These are phyloP conservation scores for Lipomyces yamanashiensis DNA, from an alignment of 805 yeast species.

Conservation along the genomic window DNA sequence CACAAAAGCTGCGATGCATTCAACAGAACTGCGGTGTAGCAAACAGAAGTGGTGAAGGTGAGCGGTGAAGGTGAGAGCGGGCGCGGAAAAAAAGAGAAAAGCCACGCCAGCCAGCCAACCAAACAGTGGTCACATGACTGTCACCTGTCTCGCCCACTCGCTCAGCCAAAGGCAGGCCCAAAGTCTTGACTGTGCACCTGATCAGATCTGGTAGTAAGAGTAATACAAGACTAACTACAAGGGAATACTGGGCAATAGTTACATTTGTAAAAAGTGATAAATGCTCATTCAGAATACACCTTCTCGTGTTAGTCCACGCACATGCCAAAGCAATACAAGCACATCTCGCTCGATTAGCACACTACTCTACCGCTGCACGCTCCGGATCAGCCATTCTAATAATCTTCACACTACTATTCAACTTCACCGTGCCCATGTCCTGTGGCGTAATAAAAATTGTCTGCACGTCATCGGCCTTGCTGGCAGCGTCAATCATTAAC, in stretches of 20 bases:
- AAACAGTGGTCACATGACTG: slow-evolving; percentile 7
- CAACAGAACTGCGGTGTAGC: background rate
- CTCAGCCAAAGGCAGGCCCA: background rate
- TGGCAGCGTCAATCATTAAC: slow-evolving; percentile 69
- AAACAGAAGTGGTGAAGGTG: background rate
- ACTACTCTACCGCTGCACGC: slow-evolving; percentile 21
- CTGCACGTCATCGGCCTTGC: slow-evolving; percentile 70
- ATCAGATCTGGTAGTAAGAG: background rate
- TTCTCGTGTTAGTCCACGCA: background rate
- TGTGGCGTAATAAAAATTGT: slow-evolving; percentile 94
- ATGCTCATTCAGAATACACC: too few relatives aligned
- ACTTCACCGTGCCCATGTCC: slow-evolving; percentile 72
- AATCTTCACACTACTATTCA: slow-evolving; percentile 55
- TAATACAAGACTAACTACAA: too few relatives aligned
- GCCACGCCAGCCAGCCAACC: slow-evolving; percentile 15
- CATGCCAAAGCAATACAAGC: background rate
- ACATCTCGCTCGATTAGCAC: background rate
- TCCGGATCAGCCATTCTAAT: slow-evolving; percentile 46
- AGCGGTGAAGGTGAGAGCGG: background rate
- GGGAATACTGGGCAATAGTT: background rate
- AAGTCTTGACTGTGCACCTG: background rate
- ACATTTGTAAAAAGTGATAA: too few relatives aligned
- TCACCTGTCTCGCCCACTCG: background rate
- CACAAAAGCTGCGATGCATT: background rate
- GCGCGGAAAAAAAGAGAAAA: slow-evolving; percentile 12